Evolutionary conservation across 352 stramenopile species (phyloP).

Genomic region (Phytophthora niederhauseri): DNA sequence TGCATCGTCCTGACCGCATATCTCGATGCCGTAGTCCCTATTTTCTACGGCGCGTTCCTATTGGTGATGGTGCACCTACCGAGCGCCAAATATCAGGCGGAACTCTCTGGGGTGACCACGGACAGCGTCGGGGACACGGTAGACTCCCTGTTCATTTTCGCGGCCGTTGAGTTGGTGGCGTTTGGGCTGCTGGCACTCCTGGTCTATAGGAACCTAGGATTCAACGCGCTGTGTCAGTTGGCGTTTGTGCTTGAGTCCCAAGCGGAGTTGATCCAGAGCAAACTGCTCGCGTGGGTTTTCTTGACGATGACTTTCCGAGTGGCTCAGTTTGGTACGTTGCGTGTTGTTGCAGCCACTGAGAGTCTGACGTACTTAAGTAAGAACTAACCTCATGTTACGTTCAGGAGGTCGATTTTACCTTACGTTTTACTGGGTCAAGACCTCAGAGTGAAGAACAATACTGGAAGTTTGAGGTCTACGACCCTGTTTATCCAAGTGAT

Average conservation of each 20-base stretch:
- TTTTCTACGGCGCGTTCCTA: background rate
- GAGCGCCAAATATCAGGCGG: background rate
- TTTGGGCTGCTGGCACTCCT: background rate
- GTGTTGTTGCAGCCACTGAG: background rate
- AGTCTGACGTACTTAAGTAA: too few species aligned
- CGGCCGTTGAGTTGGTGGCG: background rate
- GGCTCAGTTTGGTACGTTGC: background rate
- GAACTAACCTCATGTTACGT: too few species aligned
- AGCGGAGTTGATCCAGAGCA: background rate
- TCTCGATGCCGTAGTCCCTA: background rate
- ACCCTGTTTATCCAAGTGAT: too few species aligned
- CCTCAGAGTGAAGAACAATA: too few species aligned
- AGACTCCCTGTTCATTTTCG: background rate
- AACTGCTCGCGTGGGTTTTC: background rate
- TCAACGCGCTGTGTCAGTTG: background rate
- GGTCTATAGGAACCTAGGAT: background rate
- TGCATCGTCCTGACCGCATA: background rate
- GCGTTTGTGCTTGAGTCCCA: background rate
- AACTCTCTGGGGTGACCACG: background rate
- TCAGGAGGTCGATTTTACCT: too few species aligned
- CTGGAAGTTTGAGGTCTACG: too few species aligned
- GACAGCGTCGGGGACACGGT: background rate
- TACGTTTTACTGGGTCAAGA: too few species aligned
- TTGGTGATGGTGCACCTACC: background rate
- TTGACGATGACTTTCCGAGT: background rate